Conservation (phyloP, 306 rosid species). For the Castanea mollissima region DNA sequence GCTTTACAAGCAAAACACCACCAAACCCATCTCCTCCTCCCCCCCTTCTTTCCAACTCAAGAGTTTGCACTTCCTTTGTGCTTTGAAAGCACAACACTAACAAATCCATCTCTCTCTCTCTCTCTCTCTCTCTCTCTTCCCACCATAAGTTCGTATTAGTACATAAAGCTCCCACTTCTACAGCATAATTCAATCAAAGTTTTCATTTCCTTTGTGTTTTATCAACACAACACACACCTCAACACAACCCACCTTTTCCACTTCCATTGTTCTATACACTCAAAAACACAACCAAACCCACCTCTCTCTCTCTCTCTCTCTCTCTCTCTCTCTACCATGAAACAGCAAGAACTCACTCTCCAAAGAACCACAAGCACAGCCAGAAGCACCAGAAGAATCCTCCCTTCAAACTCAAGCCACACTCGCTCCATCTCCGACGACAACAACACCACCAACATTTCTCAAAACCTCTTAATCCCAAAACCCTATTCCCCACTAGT, state of each 20-base stretch:
- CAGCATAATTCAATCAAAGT: no score
- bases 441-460: conserved; percentile 25
- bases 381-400: conserved; percentile 43
- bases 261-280: background rate
- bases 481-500: conserved; percentile 29
- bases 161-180: no score
- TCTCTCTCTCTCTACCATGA: conserved; percentile 40
- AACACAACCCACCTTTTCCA: background rate
- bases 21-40: background rate
- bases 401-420: conserved; percentile 32
- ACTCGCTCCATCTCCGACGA: conserved; percentile 5
- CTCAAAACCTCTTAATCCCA: conserved; percentile 46
- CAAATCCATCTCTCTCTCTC: no score
- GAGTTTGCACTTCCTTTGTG: no score
- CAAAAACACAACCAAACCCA: background rate
- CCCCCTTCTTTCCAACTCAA: no score
- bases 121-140: no score
- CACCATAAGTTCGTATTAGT: no score
- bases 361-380: conserved; percentile 46
- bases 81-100: no score
- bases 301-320: background rate
- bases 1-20: background rate
- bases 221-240: no score
- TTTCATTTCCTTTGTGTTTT: no score
- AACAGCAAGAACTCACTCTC: conserved; percentile 41